Evolutionary conservation across 2,329 filamentous ascomycete genomes (phyloP), one percentile per base, ranked within the genome.

Genomic region (Graphiopsis chlorocephala): DNA sequence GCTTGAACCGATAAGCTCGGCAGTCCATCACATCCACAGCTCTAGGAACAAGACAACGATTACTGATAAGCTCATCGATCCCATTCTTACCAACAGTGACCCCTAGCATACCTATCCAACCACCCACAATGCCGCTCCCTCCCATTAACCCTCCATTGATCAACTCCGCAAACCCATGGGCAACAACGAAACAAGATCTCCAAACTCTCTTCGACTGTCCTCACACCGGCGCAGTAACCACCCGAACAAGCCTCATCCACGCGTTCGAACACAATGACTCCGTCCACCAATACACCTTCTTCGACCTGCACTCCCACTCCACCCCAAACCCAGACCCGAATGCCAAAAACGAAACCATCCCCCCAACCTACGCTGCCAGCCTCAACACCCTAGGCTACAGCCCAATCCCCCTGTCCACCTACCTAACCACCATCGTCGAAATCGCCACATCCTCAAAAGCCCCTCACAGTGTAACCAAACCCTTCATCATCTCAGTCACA

Each of bases 381-480:
- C 74, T 93, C 61, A 93, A 94, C 73, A 91, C 86, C 0, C 80
- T 92, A 2, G 91, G 90, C 4, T 94, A 93, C 76, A 90, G 87
- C 67, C 90, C 90, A 0, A 76, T 86, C 17, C 77, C 83, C 0
- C 80, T 93, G 0, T 71, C 78, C 11, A 76, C 78, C 14, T 93
- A 92, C 66, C 79, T 93, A 0, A 68, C 67, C 1, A 86, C 85
- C 63, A 80, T 91, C 64, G 23, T 29, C 29, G 65, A 63, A 29
- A 61, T 72, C 5, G 58, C 69, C 12, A 38, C 63, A 28, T 52
- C 66, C 23, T 72, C 72, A 8, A 69, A 25, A 2, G 60, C 72
- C 7, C 65, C 70, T 2, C 61, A 67, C 23, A 12, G 64, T 64
- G 15, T 23, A 17, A 71, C 64, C 26, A 91, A 92, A 68, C 83